A percentile compares a stretch with the other conserved stretches of the same genome.
phyloP scores from a whole-genome alignment of 2,329 filamentous ascomycete genomes.

The Alternaria postmessia region DNA sequence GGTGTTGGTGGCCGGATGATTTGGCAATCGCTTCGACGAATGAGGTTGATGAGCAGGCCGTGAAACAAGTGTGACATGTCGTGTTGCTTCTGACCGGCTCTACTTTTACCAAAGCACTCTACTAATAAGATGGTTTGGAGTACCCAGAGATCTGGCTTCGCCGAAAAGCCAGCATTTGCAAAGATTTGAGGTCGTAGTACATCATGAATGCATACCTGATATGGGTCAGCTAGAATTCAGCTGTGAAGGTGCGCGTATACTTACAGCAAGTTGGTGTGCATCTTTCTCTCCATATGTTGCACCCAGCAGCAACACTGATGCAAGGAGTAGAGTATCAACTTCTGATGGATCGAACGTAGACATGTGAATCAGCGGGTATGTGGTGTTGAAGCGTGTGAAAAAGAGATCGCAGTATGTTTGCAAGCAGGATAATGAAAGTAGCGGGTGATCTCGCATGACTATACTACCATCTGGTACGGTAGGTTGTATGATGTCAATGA shows the following conservation, averaged over 20 bases:
- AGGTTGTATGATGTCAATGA: slow-evolving; percentile 61
- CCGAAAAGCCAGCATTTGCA: slow-evolving; percentile 63
- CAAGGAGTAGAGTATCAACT: slow-evolving; percentile 62
- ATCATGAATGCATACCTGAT: slow-evolving; percentile 66
- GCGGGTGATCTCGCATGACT: slow-evolving; percentile 59
- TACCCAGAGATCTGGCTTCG: slow-evolving; percentile 68
- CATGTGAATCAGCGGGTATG: slow-evolving; percentile 67
- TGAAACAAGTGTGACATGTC: slow-evolving; percentile 70
- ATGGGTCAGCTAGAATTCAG: slow-evolving; percentile 5
- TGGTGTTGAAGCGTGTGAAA: slow-evolving; percentile 67
- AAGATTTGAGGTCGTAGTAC: slow-evolving; percentile 68
- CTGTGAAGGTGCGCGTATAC: slow-evolving; percentile 21
- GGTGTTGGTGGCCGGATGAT: slow-evolving; percentile 51
- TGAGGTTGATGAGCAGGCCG: slow-evolving; percentile 63
- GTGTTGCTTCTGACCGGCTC: slow-evolving; percentile 69
- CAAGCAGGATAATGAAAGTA: slow-evolving; percentile 61
- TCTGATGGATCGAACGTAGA: slow-evolving; percentile 63
- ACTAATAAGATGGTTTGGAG: slow-evolving; percentile 69
- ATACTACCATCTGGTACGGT: slow-evolving; percentile 58
- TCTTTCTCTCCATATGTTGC: slow-evolving; percentile 68
- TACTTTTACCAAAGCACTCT: slow-evolving; percentile 70
- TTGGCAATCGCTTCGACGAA: slow-evolving; percentile 62
- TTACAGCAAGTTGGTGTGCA: slow-evolving; percentile 65
- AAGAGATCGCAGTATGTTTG: slow-evolving; percentile 67
- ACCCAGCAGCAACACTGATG: slow-evolving; percentile 66